Percentiles rank a stretch among this genome's conserved stretches.
Conservation (phyloP, 176 grass and related monocot species). For the sorghum (Sorghum bicolor) region DNA sequence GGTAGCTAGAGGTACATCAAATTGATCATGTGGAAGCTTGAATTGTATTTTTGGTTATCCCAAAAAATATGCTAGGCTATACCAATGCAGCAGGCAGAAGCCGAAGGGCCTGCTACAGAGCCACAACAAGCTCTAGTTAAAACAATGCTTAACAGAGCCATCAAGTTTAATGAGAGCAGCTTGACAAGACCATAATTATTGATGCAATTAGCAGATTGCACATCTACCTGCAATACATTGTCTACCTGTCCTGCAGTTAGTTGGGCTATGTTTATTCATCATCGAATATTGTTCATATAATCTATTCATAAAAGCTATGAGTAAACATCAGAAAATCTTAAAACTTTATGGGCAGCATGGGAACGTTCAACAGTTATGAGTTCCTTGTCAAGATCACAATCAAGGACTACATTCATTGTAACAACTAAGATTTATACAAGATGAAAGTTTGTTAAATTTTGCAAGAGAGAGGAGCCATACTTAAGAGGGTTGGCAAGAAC, state of each 20-base stretch:
- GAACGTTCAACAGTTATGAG: background rate
- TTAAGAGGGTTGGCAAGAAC: slow-evolving; percentile 69
- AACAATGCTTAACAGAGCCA: background rate
- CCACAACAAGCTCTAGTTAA: background rate
- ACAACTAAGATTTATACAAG: background rate
- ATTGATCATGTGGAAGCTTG: background rate
- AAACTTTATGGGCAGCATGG: background rate
- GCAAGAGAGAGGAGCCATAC: slow-evolving; percentile 31
- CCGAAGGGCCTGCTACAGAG: background rate
- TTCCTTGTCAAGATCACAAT: background rate
- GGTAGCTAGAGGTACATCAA: background rate
- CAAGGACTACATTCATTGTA: slow-evolving; percentile 3
- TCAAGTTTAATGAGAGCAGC: background rate
- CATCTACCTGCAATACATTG: background rate
- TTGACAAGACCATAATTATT: background rate
- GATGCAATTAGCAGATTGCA: background rate
- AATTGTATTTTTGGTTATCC: background rate
- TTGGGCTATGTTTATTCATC: background rate
- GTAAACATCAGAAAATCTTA: background rate
- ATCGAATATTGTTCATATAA: background rate
- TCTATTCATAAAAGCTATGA: background rate
- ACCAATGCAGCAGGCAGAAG: background rate
- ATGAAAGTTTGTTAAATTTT: slow-evolving; percentile 6
- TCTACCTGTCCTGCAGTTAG: background rate
- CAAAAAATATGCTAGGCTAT: background rate